These are phyloP conservation scores for Porogramme epimiltina DNA, from an alignment of 1,284 basidiomycete genomes.

Conservation along the genomic window DNA sequence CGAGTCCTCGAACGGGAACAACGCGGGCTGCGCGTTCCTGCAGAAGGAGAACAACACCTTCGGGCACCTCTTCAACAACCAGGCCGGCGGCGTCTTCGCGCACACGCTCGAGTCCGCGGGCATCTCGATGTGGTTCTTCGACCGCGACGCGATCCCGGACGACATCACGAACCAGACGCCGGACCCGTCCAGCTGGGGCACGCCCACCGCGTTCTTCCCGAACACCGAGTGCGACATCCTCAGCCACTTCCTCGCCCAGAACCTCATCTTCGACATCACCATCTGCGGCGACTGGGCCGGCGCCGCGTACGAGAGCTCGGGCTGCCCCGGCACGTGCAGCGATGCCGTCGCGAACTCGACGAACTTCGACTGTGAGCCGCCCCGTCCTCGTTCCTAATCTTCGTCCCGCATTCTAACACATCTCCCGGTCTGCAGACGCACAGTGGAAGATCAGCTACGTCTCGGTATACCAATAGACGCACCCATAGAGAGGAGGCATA, in stretches of 20 bases:
- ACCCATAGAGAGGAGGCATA: not conserved
- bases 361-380: slow-evolving; percentile 60
- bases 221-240: slow-evolving; percentile 58
- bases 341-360: slow-evolving; percentile 62
- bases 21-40: slow-evolving; percentile 69
- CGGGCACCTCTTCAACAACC: slow-evolving; percentile 70
- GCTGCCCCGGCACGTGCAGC: slow-evolving; percentile 73
- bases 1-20: slow-evolving; percentile 46
- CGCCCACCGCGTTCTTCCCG: slow-evolving; percentile 68
- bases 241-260: slow-evolving; percentile 70
- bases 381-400: not conserved
- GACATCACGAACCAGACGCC: slow-evolving; percentile 66
- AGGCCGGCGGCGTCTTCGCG: slow-evolving; percentile 75
- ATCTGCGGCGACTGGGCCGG: slow-evolving; percentile 74
- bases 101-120: slow-evolving; percentile 70
- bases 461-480: slow-evolving; percentile 33
- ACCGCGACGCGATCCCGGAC: slow-evolving; percentile 62
- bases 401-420: not conserved
- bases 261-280: slow-evolving; percentile 60
- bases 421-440: slow-evolving; percentile 33
- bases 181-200: slow-evolving; percentile 66
- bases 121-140: slow-evolving; percentile 81
- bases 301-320: slow-evolving; percentile 49
- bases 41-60: slow-evolving; percentile 59
- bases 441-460: slow-evolving; percentile 58